Evolutionary conservation across 2,329 filamentous ascomycete species (phyloP).

Genomic region (Cytospora piceae): DNA sequence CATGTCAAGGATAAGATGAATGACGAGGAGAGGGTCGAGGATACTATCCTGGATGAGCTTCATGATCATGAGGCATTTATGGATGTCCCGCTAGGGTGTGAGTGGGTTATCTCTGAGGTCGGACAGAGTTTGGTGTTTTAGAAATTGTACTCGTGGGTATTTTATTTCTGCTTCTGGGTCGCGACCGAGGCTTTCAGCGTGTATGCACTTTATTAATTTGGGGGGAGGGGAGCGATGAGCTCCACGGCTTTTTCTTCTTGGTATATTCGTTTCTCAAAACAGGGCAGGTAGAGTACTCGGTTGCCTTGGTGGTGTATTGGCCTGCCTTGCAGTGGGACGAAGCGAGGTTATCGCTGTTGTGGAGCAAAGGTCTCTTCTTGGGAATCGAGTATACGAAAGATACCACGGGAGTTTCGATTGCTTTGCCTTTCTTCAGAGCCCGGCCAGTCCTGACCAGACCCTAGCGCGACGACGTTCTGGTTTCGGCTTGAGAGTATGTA

Average conservation of each 20-base stretch:
- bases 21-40: slow-evolving; percentile 67
- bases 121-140: slow-evolving; percentile 64
- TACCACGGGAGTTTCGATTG: slow-evolving; percentile 22
- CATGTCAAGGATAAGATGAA: slow-evolving; percentile 87
- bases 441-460: neutral
- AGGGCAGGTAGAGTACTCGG: neutral
- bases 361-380: slow-evolving; percentile 1
- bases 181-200: neutral
- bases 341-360: neutral
- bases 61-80: slow-evolving; percentile 59
- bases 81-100: slow-evolving; percentile 71
- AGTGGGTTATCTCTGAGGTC: slow-evolving; percentile 72
- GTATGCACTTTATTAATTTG: neutral
- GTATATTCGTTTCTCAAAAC: neutral
- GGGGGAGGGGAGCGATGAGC: neutral
- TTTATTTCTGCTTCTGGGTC: neutral
- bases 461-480: neutral
- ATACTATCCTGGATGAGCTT: slow-evolving; percentile 73
- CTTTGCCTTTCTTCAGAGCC: neutral
- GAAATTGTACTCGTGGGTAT: slow-evolving; percentile 25
- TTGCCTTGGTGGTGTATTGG: neutral
- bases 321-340: neutral
- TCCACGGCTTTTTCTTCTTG: neutral
- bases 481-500: neutral
- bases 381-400: slow-evolving; percentile 17